A percentile compares a stretch with the other conserved stretches of the same genome.
phyloP scores from a whole-genome alignment of 2,329 filamentous ascomycete species.

The Cytospora schulzeri region DNA sequence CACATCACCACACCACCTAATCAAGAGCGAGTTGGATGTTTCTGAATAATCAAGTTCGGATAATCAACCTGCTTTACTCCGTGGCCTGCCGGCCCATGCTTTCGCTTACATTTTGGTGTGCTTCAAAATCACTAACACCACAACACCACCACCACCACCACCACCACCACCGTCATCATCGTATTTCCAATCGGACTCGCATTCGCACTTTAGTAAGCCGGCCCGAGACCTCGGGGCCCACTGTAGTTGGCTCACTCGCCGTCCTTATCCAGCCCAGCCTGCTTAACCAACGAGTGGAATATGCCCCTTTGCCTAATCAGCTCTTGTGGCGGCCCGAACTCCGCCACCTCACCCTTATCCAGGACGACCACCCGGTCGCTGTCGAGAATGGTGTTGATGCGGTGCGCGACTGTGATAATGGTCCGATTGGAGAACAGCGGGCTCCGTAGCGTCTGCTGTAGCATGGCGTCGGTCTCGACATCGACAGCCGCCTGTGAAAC shows the following conservation, averaged over 20 bases:
- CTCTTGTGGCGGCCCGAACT: conserved; percentile 85
- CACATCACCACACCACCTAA: conserved; percentile 2
- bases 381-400: conserved; percentile 94
- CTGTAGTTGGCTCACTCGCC: conserved; percentile 29
- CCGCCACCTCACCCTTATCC: conserved; percentile 84
- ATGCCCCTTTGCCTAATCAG: conserved; percentile 75
- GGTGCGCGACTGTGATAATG: conserved; percentile 97
- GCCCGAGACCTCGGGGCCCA: not conserved
- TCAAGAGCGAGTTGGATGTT: not conserved
- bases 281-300: conserved; percentile 89
- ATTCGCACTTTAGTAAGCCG: conserved; percentile 3
- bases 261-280: conserved; percentile 74
- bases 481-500: conserved; percentile 61
- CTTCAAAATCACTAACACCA: conserved; percentile 3
- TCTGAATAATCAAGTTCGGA: conserved; percentile 3
- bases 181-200: not conserved
- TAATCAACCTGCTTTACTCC: conserved; percentile 10
- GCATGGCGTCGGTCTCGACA: conserved; percentile 67
- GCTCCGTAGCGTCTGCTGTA: conserved; percentile 65
- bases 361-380: conserved; percentile 90
- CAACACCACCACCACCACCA: conserved; percentile 6
- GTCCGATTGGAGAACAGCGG: conserved; percentile 83
- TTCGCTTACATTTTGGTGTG: conserved; percentile 16
- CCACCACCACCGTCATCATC: not conserved
- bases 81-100: conserved; percentile 21